Base-by-base conservation (phyloP, 805 yeast genomes). In the Myxozyma vanderwaltii region DNA sequence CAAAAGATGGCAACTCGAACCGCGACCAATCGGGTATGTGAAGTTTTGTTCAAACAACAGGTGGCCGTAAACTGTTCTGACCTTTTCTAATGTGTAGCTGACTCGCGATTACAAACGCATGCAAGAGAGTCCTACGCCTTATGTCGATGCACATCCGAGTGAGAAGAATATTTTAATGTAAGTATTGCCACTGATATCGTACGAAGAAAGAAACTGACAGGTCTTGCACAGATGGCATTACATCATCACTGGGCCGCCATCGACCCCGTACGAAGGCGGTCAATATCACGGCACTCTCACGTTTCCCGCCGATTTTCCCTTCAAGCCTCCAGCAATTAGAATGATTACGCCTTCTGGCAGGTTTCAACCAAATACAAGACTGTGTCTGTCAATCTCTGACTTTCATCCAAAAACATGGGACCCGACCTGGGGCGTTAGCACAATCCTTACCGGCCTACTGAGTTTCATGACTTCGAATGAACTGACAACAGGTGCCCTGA, bases 381-480 rank as follows among this genome's bases (percentile, higher is more conserved):
- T 91, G 27, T 91, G 98, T 74, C 77, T 91, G 50, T 85, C 91
- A n/a, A 91, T 91, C 86, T 86, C 95, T 68, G 97, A 91, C 74
- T 91, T 84, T 72, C 98, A 91, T 68, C 97, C 96, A 2, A 94
- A 91, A 72, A 77, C 87, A 0, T 91, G 98, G 98, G 91, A 91
- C 72, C 97, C 98, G 0, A 90, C 96, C 5, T 91, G 97, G 97
- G 84, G 91, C 46, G 97, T 91, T 26, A 79, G 89, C 35, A 91
- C 97, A 0, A 91, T 91, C 21, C 78, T 91, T 67, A 88, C 85
- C 10, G 98, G 97, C 0, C 76, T 91, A 38, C 76, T 91, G 65
- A 89, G 96, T 71, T 91, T 91, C 69, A 91, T 91, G 98, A 89
- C 96, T 0, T 86, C 94, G 8, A 82, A 82, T 59, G 97, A 91